Evolutionary conservation across 805 yeast species (phyloP).

Genomic region (Yarrowia hollandica): DNA sequence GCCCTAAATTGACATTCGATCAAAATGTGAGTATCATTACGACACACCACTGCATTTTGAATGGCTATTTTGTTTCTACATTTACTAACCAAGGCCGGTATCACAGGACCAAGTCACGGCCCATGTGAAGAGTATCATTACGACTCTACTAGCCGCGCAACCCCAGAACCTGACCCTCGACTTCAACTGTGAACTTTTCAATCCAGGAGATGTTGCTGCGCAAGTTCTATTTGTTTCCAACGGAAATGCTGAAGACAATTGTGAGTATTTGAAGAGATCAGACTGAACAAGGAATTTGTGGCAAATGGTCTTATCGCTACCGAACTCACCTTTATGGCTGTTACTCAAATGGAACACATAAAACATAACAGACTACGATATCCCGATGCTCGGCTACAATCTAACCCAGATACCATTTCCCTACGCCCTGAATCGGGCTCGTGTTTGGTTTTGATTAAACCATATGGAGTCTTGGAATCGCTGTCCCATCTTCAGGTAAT

Average conservation of each 20-base stretch:
- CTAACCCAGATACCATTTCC: slow-evolving; percentile 10
- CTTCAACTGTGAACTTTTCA: slow-evolving; percentile 1
- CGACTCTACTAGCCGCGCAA: slow-evolving; percentile 7
- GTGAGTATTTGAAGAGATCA: slow-evolving; percentile 3
- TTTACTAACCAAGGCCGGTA: slow-evolving; percentile 21
- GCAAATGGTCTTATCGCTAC: background rate
- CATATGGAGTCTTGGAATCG: slow-evolving; percentile 30
- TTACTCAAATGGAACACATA: too few species aligned
- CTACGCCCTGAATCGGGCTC: slow-evolving; percentile 17
- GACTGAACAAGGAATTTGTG: background rate
- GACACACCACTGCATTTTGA: too few species aligned
- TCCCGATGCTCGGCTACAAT: too few species aligned
- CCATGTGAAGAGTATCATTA: slow-evolving; percentile 16
- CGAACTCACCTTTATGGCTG: too few species aligned
- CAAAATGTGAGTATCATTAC: slow-evolving; percentile 14
- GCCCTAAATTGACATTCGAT: background rate
- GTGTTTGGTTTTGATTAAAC: slow-evolving; percentile 26
- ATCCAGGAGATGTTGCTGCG: slow-evolving; percentile 6
- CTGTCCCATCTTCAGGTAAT: slow-evolving; percentile 23
- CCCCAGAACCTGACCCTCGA: slow-evolving; percentile 5
- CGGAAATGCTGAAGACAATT: slow-evolving; percentile 13
- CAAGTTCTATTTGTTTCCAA: slow-evolving; percentile 3
- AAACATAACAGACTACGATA: too few species aligned
- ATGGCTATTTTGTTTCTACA: too few species aligned
- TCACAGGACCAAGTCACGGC: slow-evolving; percentile 19